phyloP scores from a whole-genome alignment of 495 filamentous ascomycete species.

The Corynascus novoguineensis region DNA sequence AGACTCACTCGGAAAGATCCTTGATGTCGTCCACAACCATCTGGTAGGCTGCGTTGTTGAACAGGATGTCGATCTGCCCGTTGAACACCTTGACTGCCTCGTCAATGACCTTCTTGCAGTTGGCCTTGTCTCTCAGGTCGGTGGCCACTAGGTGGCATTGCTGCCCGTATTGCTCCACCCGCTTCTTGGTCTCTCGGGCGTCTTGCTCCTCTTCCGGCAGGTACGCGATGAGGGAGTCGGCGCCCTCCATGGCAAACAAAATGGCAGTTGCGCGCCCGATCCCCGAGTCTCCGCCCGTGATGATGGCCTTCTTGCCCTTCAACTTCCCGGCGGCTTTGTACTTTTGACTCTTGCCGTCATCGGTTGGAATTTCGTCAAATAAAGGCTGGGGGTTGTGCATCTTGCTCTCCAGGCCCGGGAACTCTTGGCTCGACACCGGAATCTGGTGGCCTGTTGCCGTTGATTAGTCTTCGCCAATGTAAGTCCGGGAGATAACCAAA shows the following conservation, averaged over 20 bases:
- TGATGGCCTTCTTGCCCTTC: conserved; percentile 65
- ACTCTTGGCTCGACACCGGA: conserved; percentile 61
- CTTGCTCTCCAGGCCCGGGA: conserved; percentile 63
- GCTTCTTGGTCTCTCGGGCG: conserved; percentile 64
- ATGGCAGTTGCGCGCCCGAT: conserved; percentile 77
- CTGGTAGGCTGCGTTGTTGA: conserved; percentile 77
- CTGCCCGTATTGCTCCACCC: conserved; percentile 59
- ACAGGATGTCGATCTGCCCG: conserved; percentile 62
- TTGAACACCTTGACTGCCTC: conserved; percentile 59
- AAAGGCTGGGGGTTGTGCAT: conserved; percentile 58
- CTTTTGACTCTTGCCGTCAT: conserved; percentile 62
- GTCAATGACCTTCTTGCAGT: conserved; percentile 67
- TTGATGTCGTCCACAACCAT: conserved; percentile 68
- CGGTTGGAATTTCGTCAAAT: conserved; percentile 62
- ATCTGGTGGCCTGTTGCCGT: conserved; percentile 56
- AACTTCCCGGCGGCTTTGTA: conserved; percentile 80
- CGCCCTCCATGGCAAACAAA: conserved; percentile 79
- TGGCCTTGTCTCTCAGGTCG: conserved; percentile 57
- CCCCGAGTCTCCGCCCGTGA: conserved; percentile 78
- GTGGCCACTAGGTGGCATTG: conserved; percentile 55
- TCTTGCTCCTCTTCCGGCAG: conserved; percentile 72
- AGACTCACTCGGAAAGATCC: conserved; percentile 62
- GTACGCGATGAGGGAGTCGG: conserved; percentile 67
- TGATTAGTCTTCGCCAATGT: not conserved
- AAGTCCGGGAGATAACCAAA: not conserved